phyloP scores from a whole-genome alignment of 352 stramenopile species.

The Phytophthora fragariaefolia region DNA sequence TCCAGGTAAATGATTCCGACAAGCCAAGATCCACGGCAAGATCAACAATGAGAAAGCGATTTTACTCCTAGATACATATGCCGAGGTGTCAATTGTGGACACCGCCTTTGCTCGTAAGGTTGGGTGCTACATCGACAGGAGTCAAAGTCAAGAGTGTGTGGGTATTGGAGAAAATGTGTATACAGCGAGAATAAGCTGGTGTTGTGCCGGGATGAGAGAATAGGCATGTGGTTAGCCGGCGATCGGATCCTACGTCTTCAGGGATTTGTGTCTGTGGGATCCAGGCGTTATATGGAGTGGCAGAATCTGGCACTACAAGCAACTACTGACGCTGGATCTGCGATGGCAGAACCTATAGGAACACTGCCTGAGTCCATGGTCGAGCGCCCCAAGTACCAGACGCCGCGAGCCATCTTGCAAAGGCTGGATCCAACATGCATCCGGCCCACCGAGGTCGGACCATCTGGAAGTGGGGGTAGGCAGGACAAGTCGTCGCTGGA shows the following conservation, averaged over 20 bases:
- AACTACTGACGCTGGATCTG: too few species aligned
- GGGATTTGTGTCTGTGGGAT: constrained; percentile 20
- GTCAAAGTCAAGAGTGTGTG: background rate
- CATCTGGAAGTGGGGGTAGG: background rate
- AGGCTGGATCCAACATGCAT: background rate
- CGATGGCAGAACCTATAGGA: background rate
- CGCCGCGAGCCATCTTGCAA: too few species aligned
- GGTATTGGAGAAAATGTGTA: background rate
- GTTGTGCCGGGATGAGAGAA: background rate
- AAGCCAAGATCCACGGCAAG: background rate
- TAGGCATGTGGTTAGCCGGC: constrained; percentile 11
- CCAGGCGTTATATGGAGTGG: constrained; percentile 24
- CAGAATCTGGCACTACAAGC: constrained; percentile 20
- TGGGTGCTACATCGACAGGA: background rate
- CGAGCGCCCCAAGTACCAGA: background rate
- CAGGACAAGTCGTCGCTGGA: background rate
- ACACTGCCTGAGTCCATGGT: background rate
- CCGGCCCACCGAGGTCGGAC: background rate
- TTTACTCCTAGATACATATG: background rate
- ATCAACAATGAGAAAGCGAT: background rate
- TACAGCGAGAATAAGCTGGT: background rate
- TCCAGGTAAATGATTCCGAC: background rate
- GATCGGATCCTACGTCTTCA: constrained; percentile 5
- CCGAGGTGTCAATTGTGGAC: background rate
- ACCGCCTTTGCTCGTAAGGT: too few species aligned